phyloP scores from a whole-genome alignment of 192 early-diverging fungal genomes.

The Backusella australiensis region DNA sequence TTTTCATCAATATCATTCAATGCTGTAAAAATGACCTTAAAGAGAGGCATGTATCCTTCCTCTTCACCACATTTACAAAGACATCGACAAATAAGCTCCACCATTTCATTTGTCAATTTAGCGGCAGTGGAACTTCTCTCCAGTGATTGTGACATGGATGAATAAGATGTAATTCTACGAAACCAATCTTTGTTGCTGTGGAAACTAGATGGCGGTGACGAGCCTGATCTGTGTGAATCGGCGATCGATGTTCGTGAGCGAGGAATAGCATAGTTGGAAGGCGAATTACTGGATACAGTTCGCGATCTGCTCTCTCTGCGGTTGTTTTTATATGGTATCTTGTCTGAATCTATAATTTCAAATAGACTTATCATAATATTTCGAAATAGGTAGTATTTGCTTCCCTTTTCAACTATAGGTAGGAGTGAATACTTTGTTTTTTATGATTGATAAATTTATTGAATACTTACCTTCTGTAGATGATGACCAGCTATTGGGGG shows the following conservation, averaged over 20 bases:
- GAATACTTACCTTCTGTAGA: conserved; percentile 31
- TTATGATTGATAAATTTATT: background rate
- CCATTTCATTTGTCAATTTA: conserved; percentile 12
- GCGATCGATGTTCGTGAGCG: background rate
- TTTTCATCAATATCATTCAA: conserved; percentile 39
- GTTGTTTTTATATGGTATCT: conserved; percentile 34
- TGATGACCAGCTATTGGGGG: conserved; percentile 16
- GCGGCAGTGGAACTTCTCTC: background rate
- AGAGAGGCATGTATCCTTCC: conserved; percentile 30
- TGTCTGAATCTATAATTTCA: conserved; percentile 42
- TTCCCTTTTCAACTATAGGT: conserved; percentile 43
- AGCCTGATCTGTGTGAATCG: background rate
- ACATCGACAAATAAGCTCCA: conserved; percentile 32
- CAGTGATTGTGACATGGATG: background rate
- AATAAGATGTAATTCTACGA: background rate
- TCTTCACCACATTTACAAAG: conserved; percentile 41
- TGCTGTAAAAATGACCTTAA: conserved; percentile 28
- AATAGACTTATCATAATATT: conserved; percentile 42
- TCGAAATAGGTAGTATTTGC: conserved; percentile 44
- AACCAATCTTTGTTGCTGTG: background rate
- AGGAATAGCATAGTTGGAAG: background rate
- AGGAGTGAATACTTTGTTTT: background rate
- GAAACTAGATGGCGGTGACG: background rate
- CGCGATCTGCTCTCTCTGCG: background rate
- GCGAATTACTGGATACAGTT: background rate